A percentile compares a stretch with the other conserved stretches of the same genome.
phyloP scores from a whole-genome alignment of 106 monocot species.

The Dendrobium nobile region DNA sequence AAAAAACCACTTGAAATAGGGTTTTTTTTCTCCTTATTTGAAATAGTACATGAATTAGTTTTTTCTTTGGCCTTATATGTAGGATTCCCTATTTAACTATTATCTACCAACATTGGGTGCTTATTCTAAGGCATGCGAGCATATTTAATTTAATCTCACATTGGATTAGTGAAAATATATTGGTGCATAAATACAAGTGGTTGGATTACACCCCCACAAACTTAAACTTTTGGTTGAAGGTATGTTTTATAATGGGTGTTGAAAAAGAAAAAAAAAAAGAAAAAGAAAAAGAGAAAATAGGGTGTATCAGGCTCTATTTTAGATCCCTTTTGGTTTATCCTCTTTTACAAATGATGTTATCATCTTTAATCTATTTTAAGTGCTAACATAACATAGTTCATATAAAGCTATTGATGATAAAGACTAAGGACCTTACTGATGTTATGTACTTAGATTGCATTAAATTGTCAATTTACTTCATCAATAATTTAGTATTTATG shows the following conservation, averaged over 20 bases:
- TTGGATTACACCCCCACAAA: too few species aligned
- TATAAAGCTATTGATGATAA: neutral
- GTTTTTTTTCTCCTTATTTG: neutral
- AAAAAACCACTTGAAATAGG: neutral
- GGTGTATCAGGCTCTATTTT: too few species aligned
- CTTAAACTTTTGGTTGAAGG: too few species aligned
- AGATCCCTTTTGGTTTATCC: too few species aligned
- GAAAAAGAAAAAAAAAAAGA: too few species aligned
- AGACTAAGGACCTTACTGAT: neutral
- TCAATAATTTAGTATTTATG: neutral
- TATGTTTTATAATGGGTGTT: too few species aligned
- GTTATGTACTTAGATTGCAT: neutral
- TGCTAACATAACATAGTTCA: neutral
- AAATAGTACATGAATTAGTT: neutral
- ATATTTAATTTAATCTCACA: too few species aligned
- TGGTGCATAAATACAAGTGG: too few species aligned
- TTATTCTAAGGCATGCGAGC: too few species aligned
- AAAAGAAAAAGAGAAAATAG: too few species aligned
- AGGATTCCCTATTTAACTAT: neutral
- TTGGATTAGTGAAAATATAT: too few species aligned
- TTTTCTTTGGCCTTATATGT: neutral
- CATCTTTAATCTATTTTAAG: neutral
- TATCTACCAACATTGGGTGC: neutral
- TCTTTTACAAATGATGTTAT: neutral
- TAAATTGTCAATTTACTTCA: neutral